Evolutionary conservation across 2,329 filamentous ascomycete species (phyloP).

Genomic region (Penicillium frequentans): DNA sequence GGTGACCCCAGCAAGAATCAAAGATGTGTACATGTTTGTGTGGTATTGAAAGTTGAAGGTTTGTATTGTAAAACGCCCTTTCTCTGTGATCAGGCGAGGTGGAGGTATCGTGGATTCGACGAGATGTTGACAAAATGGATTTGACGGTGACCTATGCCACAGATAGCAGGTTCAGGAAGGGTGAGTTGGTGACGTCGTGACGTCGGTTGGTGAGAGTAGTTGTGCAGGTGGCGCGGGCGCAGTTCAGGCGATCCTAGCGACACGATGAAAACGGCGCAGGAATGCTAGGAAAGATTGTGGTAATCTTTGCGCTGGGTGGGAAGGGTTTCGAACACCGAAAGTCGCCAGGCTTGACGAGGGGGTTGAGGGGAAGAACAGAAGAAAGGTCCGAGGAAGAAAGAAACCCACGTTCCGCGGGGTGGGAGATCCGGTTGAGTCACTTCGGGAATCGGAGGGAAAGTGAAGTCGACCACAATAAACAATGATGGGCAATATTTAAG

Average conservation of each 20-base stretch:
- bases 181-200: constrained; percentile 4
- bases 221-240: background rate
- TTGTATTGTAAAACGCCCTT: background rate
- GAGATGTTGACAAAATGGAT: background rate
- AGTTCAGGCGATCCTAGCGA: background rate
- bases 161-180: background rate
- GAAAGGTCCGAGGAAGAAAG: constrained; percentile 7
- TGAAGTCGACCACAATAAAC: background rate
- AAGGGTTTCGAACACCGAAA: background rate
- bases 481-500: background rate
- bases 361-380: constrained; percentile 9
- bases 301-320: background rate
- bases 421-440: constrained; percentile 24
- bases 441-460: constrained; percentile 1
- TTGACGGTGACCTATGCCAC: background rate
- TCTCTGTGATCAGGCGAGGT: constrained; percentile 1
- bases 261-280: background rate
- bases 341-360: background rate
- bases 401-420: constrained; percentile 24
- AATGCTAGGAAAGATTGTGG: background rate
- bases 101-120: background rate
- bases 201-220: background rate
- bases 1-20: constrained; percentile 23
- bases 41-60: constrained; percentile 1
- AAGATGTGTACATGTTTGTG: constrained; percentile 26